Evolutionary conservation across 257 asterid genomes (phyloP), one percentile per base, ranked within the genome.

Genomic region (Pogostemon cablin): DNA sequence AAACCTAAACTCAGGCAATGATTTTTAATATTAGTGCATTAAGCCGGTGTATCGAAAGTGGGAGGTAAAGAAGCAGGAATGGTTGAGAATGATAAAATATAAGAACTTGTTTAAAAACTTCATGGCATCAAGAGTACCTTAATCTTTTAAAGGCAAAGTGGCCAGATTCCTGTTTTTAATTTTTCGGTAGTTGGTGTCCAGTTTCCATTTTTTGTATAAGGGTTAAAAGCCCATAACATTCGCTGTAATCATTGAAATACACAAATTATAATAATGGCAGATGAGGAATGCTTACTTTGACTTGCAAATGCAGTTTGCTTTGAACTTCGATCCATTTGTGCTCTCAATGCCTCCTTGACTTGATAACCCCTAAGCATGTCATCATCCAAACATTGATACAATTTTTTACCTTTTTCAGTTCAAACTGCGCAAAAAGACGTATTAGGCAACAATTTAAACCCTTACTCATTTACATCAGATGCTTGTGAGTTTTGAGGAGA

Each of bases 271-370:
- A 35, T 25, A 17, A 53, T 32, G 53, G 66, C 55, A 34, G 60
- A 59, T 63, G 6, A 12, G 11, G 56, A 59, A 69, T 17, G 77
- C 87, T 91, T 85, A 91, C 97, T 81, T 91, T 96, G 55, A 91
- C 96, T 88, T 88, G 97, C 81, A 88, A 71, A 82, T 91, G 96
- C 20, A 91, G 86, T 75, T 91, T 85, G 78, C 96, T 91, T 72
- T 91, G 92, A 72, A 91, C 97, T 86, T 91, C 15, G 15, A 15
- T 15, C 97, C 97, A 91, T 91, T 67, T 91, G 97, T 61, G 89
- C 96, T 83, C 97, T 82, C 72, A 91, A 74, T 37, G 97, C 97
- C 85, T 90, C 97, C 86, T 90, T 88, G 52, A 90, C 96, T 82
- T 85, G 95, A 78, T 84, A 87, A 72, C 96, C 97, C 87, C 97